Base-by-base conservation (phyloP, 768 basidiomycete genomes). In the Lentinula sp. region DNA sequence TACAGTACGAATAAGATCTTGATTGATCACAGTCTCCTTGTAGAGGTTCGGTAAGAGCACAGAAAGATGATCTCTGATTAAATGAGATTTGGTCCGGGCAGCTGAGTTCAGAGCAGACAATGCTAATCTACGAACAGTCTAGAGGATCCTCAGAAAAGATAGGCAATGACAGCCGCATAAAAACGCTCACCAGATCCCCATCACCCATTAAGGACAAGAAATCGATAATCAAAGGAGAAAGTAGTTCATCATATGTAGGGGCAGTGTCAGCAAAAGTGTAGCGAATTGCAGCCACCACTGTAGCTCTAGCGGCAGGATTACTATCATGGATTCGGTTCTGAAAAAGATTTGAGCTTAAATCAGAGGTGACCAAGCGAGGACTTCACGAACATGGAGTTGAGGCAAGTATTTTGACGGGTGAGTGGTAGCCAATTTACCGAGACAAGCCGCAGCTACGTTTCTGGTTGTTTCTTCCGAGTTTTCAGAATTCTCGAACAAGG, bases 391-490 rank as follows among this genome's bases (percentile, higher is more conserved):
- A 68, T 98, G 95, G 9, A 99, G 84, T 67, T 97, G 93, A 2
- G 94, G 93, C 16, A 98, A 79, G 71, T 96, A 99, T 66, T 86
- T 87, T 0, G 88, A 85, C 4, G 97, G 95, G 61, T 95, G 90
- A 0, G 93, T 91, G 0, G 91, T 92, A 0, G 95, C 95, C 34
- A 99, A 79, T 73, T 98, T 97, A 37, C 97, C 97, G 16, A 99
- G 82, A 70, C 95, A 98, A 2, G 96, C 95, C 50, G 97, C 95
- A 28, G 95, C 93, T 40, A 98, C 93, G 69, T 97, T 98, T 54
- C 95, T 80, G 1, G 93, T 90, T 7, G 89, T 90, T 73, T 98
- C 96, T 63, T 96, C 96, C 15, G 90, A 83, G 63, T 86, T 88
- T 62, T 92, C 89, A 10, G 93, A 94, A 70, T 94, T 90, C 67